Base-by-base conservation (phyloP, 2,329 filamentous ascomycete species). In the Penicillium digitatum region DNA sequence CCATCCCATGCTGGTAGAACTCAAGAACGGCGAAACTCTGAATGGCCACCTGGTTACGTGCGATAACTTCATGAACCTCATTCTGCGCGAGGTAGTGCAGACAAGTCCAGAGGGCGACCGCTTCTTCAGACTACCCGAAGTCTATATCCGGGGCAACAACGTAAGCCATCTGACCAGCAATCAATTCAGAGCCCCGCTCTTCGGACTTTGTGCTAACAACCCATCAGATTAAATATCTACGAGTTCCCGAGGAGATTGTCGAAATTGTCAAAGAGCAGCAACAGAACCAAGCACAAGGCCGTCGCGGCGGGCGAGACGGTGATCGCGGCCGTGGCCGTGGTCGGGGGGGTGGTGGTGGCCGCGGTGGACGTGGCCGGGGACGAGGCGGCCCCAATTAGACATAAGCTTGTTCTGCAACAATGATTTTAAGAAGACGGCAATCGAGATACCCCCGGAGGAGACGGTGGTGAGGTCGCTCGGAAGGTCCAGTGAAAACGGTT, bases 41-140 rank as follows among this genome's bases (percentile, higher is more conserved):
- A 99, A 97, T 77, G 94, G 94, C 60, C 91, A 96, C 71, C 81
- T 99, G 56, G 88, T 96, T 74, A 90, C 88, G 74, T 99, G 93
- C 85, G 94, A 99, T 75, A 99, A 93, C 46, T 99, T 94, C 91
- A 99, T 99, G 94, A 99, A 99, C 78, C 79, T 99, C 66, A 97
- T 93, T 2, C 78, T 99, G 63, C 95, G 94, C 75, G 94, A 97
- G 74, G 95, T 99, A 22, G 90, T 97, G 34, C 93, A 97, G 76
- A 97, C 94, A 18, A 96, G 88, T 71, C 87, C 93, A 24, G 93
- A 97, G 69, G 94, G 91, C 60, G 92, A 97, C 75, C 92, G 89
- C 71, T 99, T 99, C 75, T 88, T 90, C 74, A 83, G 90, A 69
- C 78, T 99, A 75, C 87, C 91, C 34, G 95, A 99, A 74, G 91